Conservation (phyloP, 164 flowering plant species). For the grape (Vitis vinifera) region DNA sequence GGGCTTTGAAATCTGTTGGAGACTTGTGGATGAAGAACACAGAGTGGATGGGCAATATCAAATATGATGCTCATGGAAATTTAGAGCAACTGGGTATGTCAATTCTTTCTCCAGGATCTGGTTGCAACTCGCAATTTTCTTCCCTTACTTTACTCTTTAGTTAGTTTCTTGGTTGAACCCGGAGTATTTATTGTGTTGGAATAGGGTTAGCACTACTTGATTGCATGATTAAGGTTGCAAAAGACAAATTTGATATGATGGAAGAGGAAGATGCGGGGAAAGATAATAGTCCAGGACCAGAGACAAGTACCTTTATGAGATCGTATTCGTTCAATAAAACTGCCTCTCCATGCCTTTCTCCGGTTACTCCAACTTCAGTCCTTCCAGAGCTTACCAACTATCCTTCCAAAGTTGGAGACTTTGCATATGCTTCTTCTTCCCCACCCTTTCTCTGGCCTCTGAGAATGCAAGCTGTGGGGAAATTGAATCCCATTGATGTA, state of each 20-base stretch:
- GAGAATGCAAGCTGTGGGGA: slow-evolving; percentile 62
- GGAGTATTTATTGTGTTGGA: slow-evolving; percentile 20
- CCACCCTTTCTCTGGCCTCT: slow-evolving; percentile 53
- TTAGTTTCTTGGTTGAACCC: neutral
- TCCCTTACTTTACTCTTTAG: neutral
- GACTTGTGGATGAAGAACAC: slow-evolving; percentile 49
- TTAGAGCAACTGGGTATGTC: slow-evolving; percentile 55
- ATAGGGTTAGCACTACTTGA: slow-evolving; percentile 45
- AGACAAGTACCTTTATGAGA: slow-evolving; percentile 19
- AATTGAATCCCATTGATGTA: slow-evolving; percentile 61
- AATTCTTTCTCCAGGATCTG: no score
- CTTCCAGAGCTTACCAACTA: slow-evolving; percentile 36
- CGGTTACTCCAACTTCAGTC: slow-evolving; percentile 77
- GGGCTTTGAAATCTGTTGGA: slow-evolving; percentile 53
- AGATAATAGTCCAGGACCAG: slow-evolving; percentile 15
- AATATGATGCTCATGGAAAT: slow-evolving; percentile 21
- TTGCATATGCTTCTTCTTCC: slow-evolving; percentile 27
- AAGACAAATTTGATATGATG: slow-evolving; percentile 50
- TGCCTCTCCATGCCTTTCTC: slow-evolving; percentile 38
- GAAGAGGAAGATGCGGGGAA: slow-evolving; percentile 54
- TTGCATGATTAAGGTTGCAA: slow-evolving; percentile 50
- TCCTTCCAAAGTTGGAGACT: slow-evolving; percentile 17
- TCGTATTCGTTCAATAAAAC: slow-evolving; percentile 31
- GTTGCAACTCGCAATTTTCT: neutral
- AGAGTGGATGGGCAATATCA: slow-evolving; percentile 39